Conservation (phyloP, 208 protist genomes). For the Trypanosoma brucei region DNA sequence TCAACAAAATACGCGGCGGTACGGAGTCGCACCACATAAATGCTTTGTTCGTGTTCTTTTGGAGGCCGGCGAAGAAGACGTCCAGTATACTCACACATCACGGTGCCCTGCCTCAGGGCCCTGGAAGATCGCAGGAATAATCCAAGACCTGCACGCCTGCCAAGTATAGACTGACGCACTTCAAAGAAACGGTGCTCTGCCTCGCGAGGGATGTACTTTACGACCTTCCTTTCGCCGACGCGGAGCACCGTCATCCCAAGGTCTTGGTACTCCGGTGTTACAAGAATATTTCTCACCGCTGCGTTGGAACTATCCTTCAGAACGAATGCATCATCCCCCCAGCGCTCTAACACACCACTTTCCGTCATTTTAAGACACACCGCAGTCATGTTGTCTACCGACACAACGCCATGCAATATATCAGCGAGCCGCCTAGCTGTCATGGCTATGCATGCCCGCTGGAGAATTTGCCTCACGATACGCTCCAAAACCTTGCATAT, state of each 20-base stretch:
- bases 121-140: conserved; percentile 73
- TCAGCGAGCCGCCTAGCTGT: conserved; percentile 33
- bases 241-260: conserved; percentile 73
- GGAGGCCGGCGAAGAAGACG: conserved; percentile 29
- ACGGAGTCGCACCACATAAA: conserved; percentile 75
- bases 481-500: conserved; percentile 59
- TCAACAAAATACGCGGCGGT: conserved; percentile 63
- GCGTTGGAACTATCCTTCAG: conserved; percentile 32
- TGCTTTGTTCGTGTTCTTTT: conserved; percentile 23
- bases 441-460: conserved; percentile 55
- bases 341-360: conserved; percentile 50
- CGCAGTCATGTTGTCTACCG: conserved; percentile 52
- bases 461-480: conserved; percentile 69
- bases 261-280: conserved; percentile 72
- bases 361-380: conserved; percentile 58
- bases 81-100: conserved; percentile 81
- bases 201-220: conserved; percentile 62
- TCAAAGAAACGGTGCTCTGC: conserved; percentile 84
- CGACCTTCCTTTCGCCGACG: conserved; percentile 27
- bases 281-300: conserved; percentile 41
- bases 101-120: conserved; percentile 60
- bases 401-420: conserved; percentile 45
- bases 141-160: conserved; percentile 51
- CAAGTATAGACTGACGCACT: conserved; percentile 55
- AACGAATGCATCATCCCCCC: conserved; percentile 52